Conservation (phyloP, 2,329 filamentous ascomycete genomes). For the Aspergillus aculeatus region DNA sequence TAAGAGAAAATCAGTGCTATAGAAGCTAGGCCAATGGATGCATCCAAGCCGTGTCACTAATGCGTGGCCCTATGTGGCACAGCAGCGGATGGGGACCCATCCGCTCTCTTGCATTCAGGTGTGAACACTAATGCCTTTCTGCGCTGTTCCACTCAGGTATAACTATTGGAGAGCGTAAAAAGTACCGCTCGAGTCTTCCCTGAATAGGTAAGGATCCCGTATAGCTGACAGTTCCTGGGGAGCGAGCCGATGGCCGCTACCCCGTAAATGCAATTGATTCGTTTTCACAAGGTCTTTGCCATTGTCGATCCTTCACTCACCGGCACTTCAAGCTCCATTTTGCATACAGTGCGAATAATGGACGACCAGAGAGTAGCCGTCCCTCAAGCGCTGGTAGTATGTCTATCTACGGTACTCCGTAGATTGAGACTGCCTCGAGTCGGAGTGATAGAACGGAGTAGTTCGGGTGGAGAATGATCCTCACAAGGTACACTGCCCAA, state of each 20-base stretch:
- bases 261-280: neutral
- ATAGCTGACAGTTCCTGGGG: neutral
- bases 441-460: neutral
- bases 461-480: neutral
- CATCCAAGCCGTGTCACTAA: conserved; percentile 15
- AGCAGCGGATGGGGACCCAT: conserved; percentile 14
- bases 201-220: neutral
- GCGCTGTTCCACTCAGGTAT: conserved; percentile 10
- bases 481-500: neutral
- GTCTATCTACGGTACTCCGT: neutral
- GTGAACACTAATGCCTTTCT: conserved; percentile 20
- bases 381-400: neutral
- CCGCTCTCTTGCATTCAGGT: conserved; percentile 18
- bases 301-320: neutral
- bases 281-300: neutral
- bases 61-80: conserved; percentile 19
- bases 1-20: conserved; percentile 8
- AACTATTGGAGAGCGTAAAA: neutral
- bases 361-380: neutral
- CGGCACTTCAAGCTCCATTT: neutral
- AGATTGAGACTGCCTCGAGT: neutral
- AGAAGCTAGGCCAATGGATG: conserved; percentile 10
- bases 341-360: neutral
- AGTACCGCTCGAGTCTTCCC: neutral
- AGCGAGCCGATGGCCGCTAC: neutral